Base-by-base conservation (phyloP, 2,329 filamentous ascomycete genomes). In the Achaetomium macrosporum region DNA sequence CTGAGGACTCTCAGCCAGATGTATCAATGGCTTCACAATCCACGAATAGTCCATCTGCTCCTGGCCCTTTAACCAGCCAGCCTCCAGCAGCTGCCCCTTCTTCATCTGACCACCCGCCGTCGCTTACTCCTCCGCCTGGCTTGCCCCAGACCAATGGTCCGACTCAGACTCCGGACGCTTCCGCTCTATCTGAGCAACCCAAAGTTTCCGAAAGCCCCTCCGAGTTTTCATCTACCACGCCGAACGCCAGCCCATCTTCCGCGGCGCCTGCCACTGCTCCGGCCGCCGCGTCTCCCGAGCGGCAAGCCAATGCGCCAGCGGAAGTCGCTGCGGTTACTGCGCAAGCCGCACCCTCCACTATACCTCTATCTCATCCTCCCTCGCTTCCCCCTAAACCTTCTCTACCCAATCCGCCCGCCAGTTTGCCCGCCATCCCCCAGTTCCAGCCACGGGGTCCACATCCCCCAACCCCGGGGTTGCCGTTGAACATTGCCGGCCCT, bases 11-110 rank as follows among this genome's bases (percentile, higher is more conserved):
- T 62, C 63, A 68, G 65, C 62, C 66, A 62, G 64, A 73, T 75
- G 69, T 76, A 75, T 70, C 73, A 67, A 68, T 71, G 62, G 67
- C 69, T 61, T 65, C 64, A 70, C 66, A 73, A 70, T 71, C 70
- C 68, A 73, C 70, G 65, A 64, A 66, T 66, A 63, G 67, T 68
- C 66, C 71, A 65, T 64, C 67, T 62, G 61, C 68, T 53, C 67
- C 69, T 69, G 71, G 69, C 65, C 64, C 64, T 61, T 47, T 62
- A 52, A 58, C 61, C 54, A 57, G 53, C 53, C 58, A 60, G 56
- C 58, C 63, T 53, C 52, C 58, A 42, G 31, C 47, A 51, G 54
- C 54, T 39, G 56, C 55, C 57, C 58, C 53, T 45, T 57, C 67
- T 51, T 66, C 35, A n/a, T 16, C 69, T 56, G 57, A 54, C 50